Evolutionary conservation across 352 stramenopile genomes (phyloP).

Genomic region (Globisporangium spiculum): DNA sequence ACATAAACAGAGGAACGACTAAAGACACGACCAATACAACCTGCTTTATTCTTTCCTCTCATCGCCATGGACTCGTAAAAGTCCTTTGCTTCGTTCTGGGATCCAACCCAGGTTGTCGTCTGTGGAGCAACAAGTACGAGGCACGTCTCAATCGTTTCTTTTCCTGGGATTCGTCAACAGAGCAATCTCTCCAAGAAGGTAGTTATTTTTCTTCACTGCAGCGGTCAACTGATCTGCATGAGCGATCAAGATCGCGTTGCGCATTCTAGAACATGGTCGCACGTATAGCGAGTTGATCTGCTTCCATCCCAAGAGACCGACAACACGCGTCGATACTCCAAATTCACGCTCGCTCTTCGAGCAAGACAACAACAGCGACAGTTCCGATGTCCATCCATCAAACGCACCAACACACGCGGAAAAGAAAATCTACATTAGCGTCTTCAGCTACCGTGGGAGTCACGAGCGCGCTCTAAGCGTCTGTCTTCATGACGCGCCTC

Average conservation of each 20-base stretch:
- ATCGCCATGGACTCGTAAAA: too few relatives aligned
- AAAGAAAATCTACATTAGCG: not conserved
- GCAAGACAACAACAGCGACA: not conserved
- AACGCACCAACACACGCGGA: not conserved
- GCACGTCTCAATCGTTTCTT: too few relatives aligned
- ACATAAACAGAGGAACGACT: not conserved
- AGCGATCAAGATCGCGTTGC: not conserved
- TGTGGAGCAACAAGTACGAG: too few relatives aligned
- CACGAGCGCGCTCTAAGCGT: not conserved
- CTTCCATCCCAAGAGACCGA: not conserved
- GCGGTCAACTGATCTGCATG: too few relatives aligned
- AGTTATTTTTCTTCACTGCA: too few relatives aligned
- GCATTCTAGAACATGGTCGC: not conserved
- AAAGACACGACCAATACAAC: not conserved
- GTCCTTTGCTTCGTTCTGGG: too few relatives aligned
- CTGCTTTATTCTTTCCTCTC: not conserved
- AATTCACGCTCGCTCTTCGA: not conserved
- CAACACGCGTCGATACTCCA: too few relatives aligned
- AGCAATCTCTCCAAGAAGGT: too few relatives aligned
- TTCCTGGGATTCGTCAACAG: too few relatives aligned
- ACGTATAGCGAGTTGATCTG: not conserved
- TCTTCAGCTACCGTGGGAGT: constrained; percentile 1
- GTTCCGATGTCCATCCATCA: not conserved
- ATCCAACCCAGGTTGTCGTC: not conserved
- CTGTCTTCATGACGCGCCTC: not conserved